A percentile compares a stretch with the other conserved stretches of the same genome.
Evolutionary conservation across 352 stramenopile genomes (phyloP).

Genomic region (Phytophthora rubi): DNA sequence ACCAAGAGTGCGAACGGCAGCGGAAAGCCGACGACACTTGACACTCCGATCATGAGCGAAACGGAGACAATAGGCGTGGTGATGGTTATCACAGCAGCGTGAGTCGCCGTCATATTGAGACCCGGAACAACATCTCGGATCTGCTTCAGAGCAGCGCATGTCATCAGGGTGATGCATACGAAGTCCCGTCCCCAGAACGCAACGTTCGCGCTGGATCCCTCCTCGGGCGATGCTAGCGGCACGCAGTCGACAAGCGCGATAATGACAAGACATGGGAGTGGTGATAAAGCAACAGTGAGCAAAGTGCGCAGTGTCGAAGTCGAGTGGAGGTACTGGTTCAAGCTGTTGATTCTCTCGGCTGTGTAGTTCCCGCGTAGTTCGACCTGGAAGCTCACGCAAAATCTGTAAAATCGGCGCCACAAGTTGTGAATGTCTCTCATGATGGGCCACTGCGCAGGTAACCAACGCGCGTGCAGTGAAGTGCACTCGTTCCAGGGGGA

Average conservation of each 20-base stretch:
- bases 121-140: neutral
- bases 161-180: neutral
- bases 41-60: neutral
- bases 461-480: no score
- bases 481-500: no score
- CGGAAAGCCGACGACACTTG: neutral
- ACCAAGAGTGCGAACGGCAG: neutral
- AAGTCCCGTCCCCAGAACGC: neutral
- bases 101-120: neutral
- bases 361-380: neutral
- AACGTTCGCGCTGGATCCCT: neutral
- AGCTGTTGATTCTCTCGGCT: neutral
- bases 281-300: neutral
- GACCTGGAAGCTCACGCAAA: neutral
- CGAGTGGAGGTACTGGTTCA: neutral
- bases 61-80: no score
- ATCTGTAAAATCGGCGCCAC: neutral
- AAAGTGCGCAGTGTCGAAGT: neutral
- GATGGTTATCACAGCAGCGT: neutral
- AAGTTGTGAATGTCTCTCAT: neutral
- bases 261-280: neutral
- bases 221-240: neutral
- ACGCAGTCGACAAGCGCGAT: neutral
- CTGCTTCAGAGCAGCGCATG: neutral
- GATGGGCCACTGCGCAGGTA: no score